These are phyloP conservation scores for Yamadazyma phyllophila DNA, from an alignment of 805 yeast genomes.

Conservation along the genomic window DNA sequence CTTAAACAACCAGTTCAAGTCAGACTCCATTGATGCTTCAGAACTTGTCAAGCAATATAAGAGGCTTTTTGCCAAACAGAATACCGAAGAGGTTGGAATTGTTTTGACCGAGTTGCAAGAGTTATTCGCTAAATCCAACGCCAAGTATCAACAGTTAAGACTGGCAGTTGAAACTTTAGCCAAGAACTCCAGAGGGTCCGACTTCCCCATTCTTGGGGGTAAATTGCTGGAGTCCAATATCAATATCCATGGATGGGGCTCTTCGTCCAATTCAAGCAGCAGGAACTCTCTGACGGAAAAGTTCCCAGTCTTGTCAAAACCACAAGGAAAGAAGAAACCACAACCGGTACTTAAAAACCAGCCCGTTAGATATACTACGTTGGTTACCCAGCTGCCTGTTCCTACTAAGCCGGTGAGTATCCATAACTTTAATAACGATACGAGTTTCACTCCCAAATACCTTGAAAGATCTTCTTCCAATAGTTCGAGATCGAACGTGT, in stretches of 20 bases:
- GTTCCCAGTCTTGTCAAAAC: slow-evolving; percentile 38
- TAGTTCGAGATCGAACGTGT: slow-evolving; percentile 10
- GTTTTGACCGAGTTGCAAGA: slow-evolving; percentile 65
- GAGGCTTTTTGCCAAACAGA: slow-evolving; percentile 17
- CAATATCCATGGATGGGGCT: slow-evolving; percentile 27
- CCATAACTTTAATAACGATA: slow-evolving; percentile 18
- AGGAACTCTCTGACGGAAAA: slow-evolving; percentile 20
- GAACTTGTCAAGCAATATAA: slow-evolving; percentile 49
- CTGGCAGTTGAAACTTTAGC: slow-evolving; percentile 14
- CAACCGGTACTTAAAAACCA: slow-evolving; percentile 16
- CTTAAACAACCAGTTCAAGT: slow-evolving; percentile 47
- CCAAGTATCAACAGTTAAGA: slow-evolving; percentile 11
- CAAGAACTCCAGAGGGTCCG: slow-evolving; percentile 11
- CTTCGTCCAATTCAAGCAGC: slow-evolving; percentile 8
- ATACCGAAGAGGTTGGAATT: slow-evolving; percentile 47
- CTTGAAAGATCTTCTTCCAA: slow-evolving; percentile 26
- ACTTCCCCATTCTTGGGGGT: slow-evolving; percentile 51
- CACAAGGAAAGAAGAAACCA: slow-evolving; percentile 5
- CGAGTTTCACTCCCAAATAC: slow-evolving; percentile 30
- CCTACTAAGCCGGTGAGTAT: slow-evolving; percentile 9
- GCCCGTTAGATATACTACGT: slow-evolving; percentile 36
- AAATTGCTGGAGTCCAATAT: slow-evolving; percentile 5
- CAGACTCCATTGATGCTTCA: slow-evolving; percentile 45
- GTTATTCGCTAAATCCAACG: slow-evolving; percentile 42
- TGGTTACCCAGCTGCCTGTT: slow-evolving; percentile 17